Conservation (phyloP, 148 eudicot genomes). For the Rhododendron griersonianum region DNA sequence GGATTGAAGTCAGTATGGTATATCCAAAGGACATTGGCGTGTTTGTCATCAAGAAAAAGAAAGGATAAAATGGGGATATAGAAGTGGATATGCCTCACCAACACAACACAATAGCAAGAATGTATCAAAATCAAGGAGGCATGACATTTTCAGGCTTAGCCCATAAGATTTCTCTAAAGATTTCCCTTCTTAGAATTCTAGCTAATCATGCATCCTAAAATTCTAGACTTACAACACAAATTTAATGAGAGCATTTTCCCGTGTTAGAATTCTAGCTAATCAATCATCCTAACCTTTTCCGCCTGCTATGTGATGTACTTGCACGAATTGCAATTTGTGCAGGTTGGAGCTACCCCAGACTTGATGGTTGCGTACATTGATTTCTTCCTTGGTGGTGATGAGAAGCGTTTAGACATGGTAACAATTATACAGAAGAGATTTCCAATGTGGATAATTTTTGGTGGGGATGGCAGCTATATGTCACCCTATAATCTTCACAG, state of each 20-base stretch:
- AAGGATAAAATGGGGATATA: not conserved
- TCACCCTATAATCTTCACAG: constrained; percentile 76
- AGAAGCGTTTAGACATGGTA: constrained; percentile 72
- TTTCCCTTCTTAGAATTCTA: too few relatives aligned
- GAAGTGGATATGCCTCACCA: not conserved
- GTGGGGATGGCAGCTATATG: constrained; percentile 92
- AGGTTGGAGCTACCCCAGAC: constrained; percentile 91
- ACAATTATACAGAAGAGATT: constrained; percentile 71
- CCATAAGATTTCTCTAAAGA: not conserved
- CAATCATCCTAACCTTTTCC: not conserved
- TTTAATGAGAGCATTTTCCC: not conserved
- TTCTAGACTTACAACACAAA: too few relatives aligned
- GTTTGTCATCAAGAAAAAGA: not conserved
- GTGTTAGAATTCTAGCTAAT: not conserved
- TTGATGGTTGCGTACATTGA: constrained; percentile 76
- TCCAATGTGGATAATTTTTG: constrained; percentile 83
- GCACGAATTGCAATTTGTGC: constrained; percentile 15
- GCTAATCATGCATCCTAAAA: too few relatives aligned
- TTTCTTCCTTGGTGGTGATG: constrained; percentile 89
- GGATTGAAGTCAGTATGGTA: not conserved
- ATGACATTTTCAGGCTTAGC: not conserved
- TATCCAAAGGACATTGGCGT: not conserved
- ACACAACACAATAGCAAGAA: not conserved
- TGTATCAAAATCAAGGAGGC: not conserved
- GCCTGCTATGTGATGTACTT: not conserved